Evolutionary conservation across 495 filamentous ascomycete genomes (phyloP), one percentile per base, ranked within the genome.

Genomic region (Collariella sp.): DNA sequence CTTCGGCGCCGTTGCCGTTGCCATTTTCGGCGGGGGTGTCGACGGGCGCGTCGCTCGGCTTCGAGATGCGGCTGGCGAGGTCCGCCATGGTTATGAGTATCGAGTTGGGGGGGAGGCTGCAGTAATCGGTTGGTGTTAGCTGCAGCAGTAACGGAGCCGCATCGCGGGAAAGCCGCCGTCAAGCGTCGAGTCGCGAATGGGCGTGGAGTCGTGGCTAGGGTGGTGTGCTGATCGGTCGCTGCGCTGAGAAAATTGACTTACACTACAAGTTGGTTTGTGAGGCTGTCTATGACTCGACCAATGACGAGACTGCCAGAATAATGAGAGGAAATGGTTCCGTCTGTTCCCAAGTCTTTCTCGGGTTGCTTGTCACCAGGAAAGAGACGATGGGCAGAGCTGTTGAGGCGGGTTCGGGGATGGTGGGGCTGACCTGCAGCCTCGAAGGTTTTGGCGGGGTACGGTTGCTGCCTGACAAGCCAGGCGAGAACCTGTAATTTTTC

Each of bases 41-140:
- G 29, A 68, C 56, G 12, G 66, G 55, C 52, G 55, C 50, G 23
- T 60, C 65, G 52, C 52, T 65, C 20, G 73, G 71, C 41, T 67
- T 62, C 56, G 79, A 76, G 65, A 86, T 79, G 57, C 83, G 83
- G 63, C 82, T 82, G 23, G 77, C 85, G 47, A 85, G 73, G 54
- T 85, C 74, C 45, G 74, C 71, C 74, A 74, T 74, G 18, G 16
- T 55, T 57, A 29, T 47, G 61, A 49, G 24, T 50, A 23, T 35
- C 29, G 23, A 22, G 22, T 44, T 31, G 31, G 45, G 20, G 23
- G 3, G 24, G 7, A 35, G 29, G 35, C 35, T 54, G 16, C 35
- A 24, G 19, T n/a, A 35, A 29, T 18, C 20, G 19, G 48, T 43
- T n/a, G 38, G 20, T 26, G 41, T 57, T 18, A 35, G 42, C 3